These are phyloP conservation scores for Phytophthora cryptogea DNA, from an alignment of 352 stramenopile species.

Conservation along the genomic window DNA sequence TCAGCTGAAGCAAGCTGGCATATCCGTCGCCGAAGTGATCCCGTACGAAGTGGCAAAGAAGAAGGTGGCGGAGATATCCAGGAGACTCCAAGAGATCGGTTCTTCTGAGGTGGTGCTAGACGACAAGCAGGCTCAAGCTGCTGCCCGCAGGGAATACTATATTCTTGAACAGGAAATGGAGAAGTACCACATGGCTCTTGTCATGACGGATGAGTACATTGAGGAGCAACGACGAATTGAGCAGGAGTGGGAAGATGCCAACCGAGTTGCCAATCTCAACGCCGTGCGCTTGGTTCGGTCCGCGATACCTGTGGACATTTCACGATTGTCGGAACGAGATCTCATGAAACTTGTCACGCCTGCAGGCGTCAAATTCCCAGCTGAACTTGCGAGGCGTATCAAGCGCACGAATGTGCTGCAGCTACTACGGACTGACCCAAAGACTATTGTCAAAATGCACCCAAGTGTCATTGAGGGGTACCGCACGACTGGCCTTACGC, in stretches of 20 bases:
- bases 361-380: conserved; percentile 63
- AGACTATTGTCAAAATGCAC: conserved; percentile 83
- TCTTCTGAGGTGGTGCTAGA: conserved; percentile 62
- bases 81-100: conserved; percentile 85
- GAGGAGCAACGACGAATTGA: conserved; percentile 74
- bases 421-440: conserved; percentile 73
- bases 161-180: conserved; percentile 91
- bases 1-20: conserved; percentile 73
- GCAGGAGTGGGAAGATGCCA: conserved; percentile 71
- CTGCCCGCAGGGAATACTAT: conserved; percentile 85
- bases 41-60: conserved; percentile 83
- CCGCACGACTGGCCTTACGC: conserved; percentile 62
- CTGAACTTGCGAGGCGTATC: conserved; percentile 76
- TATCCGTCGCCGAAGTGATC: conserved; percentile 89
- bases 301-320: conserved; percentile 83
- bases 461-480: conserved; percentile 73
- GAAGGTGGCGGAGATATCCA: conserved; percentile 80
- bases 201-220: conserved; percentile 90
- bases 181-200: conserved; percentile 89
- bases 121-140: conserved; percentile 47
- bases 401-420: conserved; percentile 91
- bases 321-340: conserved; percentile 76
- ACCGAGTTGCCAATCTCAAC: conserved; percentile 51
- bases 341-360: conserved; percentile 58
- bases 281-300: conserved; percentile 65